Base-by-base conservation (phyloP, 768 basidiomycete species). In the Tricholoma flavovirens region DNA sequence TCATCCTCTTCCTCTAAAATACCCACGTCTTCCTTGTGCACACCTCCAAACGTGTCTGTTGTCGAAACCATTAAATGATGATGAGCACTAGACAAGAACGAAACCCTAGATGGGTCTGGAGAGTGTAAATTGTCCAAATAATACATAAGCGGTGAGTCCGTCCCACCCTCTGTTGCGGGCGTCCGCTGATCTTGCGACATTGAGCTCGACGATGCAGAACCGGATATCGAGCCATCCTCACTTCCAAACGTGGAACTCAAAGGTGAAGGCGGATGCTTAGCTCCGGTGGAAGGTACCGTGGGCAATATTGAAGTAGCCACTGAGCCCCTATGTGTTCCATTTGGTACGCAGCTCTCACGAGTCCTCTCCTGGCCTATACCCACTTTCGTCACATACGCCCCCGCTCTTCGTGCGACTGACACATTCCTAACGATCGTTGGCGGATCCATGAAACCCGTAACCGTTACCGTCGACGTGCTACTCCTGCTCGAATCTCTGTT, bases 201-300 rank as follows among this genome's bases (percentile, higher is more conserved):
- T 12, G 75, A 72, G 58, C 72, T 72, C 6, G 74, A 73, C n/a
- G 77, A 75, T 2, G 66, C 61, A 6, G 76, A 75, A 15, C 70
- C 72, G 2, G 70, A 73, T 22, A 51, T 59, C 29, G 73, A 73
- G 15, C 71, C 71, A 53, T 73, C 75, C 45, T 75, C 74, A 52
- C 73, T 73, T 49, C 75, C 78, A 54, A 75, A 83, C 30, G 75
- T 74, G 11, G 78, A 77, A 56, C 76, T 76, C 35, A 77, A 68
- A 5, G 83, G 82, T 6, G 83, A 82, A 4, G 76, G 70, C 14
- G 71, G 71, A 35, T 67, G 67, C 24, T 62, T 61, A 21, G 55
- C 56, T 24, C 58, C 64, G 15, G 60, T 26, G 26, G 48, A 35
- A 14, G 38, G 38, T 10, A 52, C 53, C 22, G 54, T 43, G 2